These are phyloP conservation scores for Macrolepiota dolichaula DNA, from an alignment of 768 basidiomycete species.

Conservation along the genomic window DNA sequence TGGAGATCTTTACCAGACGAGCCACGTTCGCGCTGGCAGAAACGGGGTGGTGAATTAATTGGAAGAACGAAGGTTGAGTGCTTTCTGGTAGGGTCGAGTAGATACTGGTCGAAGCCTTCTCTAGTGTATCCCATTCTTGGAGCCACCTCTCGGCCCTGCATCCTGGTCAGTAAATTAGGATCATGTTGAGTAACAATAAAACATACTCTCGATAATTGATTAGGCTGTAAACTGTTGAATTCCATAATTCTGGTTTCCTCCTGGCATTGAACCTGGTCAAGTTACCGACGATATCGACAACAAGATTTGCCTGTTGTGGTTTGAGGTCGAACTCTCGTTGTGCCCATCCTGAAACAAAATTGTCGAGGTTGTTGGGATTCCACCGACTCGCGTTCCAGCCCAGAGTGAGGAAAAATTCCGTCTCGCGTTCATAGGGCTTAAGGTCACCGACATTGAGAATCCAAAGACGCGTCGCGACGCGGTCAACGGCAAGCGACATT, in stretches of 20 bases:
- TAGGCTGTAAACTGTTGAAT: slow-evolving; percentile 57
- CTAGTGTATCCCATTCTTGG: slow-evolving; percentile 44
- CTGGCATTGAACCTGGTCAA: slow-evolving; percentile 54
- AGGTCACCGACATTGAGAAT: slow-evolving; percentile 74
- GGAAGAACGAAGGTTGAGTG: slow-evolving; percentile 60
- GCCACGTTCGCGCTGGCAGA: slow-evolving; percentile 54
- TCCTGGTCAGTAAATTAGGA: neutral
- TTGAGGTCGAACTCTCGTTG: slow-evolving; percentile 57
- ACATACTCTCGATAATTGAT: slow-evolving; percentile 65
- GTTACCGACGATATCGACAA: slow-evolving; percentile 52
- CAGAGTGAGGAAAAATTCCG: slow-evolving; percentile 62
- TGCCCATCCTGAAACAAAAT: slow-evolving; percentile 56
- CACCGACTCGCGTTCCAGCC: slow-evolving; percentile 59
- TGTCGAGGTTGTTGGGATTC: slow-evolving; percentile 47
- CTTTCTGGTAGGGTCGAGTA: slow-evolving; percentile 45
- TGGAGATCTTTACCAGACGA: slow-evolving; percentile 33
- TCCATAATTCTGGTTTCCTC: slow-evolving; percentile 64
- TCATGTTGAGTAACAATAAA: slow-evolving; percentile 1
- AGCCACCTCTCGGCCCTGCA: slow-evolving; percentile 55
- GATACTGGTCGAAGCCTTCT: slow-evolving; percentile 45
- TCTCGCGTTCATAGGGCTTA: slow-evolving; percentile 69
- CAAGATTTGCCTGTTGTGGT: slow-evolving; percentile 31
- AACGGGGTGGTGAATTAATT: slow-evolving; percentile 64
- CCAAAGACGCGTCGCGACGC: slow-evolving; percentile 58
- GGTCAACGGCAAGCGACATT: slow-evolving; percentile 60